Conservation (phyloP, 768 basidiomycete genomes). For the Boletus rubescentipes region DNA sequence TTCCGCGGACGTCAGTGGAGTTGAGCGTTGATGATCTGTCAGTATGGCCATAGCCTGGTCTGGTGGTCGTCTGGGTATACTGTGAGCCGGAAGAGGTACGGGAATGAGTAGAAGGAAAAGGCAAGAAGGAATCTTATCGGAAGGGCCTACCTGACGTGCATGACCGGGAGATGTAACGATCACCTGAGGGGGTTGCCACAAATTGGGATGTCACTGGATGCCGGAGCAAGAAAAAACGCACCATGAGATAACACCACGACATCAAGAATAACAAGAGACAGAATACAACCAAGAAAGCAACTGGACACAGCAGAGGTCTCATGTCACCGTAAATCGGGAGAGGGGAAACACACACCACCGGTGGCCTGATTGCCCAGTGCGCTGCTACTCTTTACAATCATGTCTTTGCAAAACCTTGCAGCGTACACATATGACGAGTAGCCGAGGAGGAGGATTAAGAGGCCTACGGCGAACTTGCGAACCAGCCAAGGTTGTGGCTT, state of each 20-base stretch:
- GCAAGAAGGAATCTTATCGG: neutral
- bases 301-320: conserved; percentile 37
- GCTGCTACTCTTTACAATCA: conserved; percentile 49
- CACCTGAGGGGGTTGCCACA: conserved; percentile 41
- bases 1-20: conserved; percentile 27
- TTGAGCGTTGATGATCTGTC: conserved; percentile 22
- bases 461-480: conserved; percentile 62
- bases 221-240: conserved; percentile 31
- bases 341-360: conserved; percentile 59
- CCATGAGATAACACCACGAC: conserved; percentile 78
- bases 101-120: conserved; percentile 7
- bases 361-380: conserved; percentile 48
- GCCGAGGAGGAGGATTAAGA: conserved; percentile 59
- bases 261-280: conserved; percentile 64
- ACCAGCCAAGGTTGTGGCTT: conserved; percentile 73
- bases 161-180: conserved; percentile 66
- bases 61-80: conserved; percentile 24
- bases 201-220: neutral
- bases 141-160: conserved; percentile 57
- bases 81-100: conserved; percentile 6
- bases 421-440: conserved; percentile 81
- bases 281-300: conserved; percentile 65
- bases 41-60: conserved; percentile 21
- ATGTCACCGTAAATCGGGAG: neutral
- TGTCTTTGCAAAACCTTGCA: conserved; percentile 65